Conservation (phyloP, 1,139 yeast species). For the Blastobotrys malaysiensis region DNA sequence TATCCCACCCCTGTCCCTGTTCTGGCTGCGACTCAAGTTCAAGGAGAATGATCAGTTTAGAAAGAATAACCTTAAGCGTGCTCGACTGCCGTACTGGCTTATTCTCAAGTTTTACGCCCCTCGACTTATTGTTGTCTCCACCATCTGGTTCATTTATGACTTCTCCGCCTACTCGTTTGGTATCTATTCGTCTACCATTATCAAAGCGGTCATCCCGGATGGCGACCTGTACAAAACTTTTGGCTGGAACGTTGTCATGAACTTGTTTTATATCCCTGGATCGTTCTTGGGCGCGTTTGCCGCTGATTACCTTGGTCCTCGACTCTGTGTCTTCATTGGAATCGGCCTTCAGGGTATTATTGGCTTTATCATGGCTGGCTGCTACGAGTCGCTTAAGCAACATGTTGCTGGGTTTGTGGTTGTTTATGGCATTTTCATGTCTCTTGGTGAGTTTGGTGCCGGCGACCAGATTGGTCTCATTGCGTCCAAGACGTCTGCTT, state of each 20-base stretch:
- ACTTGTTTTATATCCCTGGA: conserved; percentile 86
- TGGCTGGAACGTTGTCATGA: conserved; percentile 91
- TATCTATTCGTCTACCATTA: conserved; percentile 66
- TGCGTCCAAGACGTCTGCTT: conserved; percentile 81
- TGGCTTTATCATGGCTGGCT: conserved; percentile 84
- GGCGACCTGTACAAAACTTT: conserved; percentile 65
- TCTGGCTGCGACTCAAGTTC: conserved; percentile 70
- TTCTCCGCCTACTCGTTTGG: conserved; percentile 86
- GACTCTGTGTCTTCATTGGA: conserved; percentile 68
- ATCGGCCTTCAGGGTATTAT: conserved; percentile 66
- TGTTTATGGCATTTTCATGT: conserved; percentile 76
- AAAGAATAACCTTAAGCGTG: conserved; percentile 63
- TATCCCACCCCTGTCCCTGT: conserved; percentile 75
- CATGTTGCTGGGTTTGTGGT: conserved; percentile 77
- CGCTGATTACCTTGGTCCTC: conserved; percentile 87
- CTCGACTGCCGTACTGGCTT: conserved; percentile 59
- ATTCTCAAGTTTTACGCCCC: conserved; percentile 81
- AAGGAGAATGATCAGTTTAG: conserved; percentile 66
- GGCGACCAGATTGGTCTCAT: conserved; percentile 88
- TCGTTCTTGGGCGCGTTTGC: conserved; percentile 74
- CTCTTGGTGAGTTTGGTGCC: conserved; percentile 91
- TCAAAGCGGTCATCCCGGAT: conserved; percentile 54
- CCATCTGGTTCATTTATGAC: conserved; percentile 89
- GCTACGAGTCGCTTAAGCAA: conserved; percentile 48
- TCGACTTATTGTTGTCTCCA: conserved; percentile 61